Evolutionary conservation across 164 flowering plant genomes (phyloP).

Genomic region (Akebia trifoliata): DNA sequence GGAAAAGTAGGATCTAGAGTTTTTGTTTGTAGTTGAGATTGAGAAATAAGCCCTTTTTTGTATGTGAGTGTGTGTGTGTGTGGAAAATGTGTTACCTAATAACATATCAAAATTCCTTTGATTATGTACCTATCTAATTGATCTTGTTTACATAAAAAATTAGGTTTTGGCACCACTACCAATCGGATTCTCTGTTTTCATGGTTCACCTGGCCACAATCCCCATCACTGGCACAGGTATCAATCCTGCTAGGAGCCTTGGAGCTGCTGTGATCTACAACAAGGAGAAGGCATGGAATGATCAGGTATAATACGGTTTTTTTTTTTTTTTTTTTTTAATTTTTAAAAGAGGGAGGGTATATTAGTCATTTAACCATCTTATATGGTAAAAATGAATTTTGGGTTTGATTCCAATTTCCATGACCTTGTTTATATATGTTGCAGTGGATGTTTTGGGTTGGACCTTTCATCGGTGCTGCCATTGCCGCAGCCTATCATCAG

Average conservation of each 20-base stretch:
- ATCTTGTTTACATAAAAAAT: no score
- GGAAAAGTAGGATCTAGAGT: no score
- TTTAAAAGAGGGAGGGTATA: neutral
- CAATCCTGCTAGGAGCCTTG: slow-evolving; percentile 93
- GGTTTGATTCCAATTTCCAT: no score
- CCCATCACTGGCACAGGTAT: slow-evolving; percentile 93
- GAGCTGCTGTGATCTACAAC: slow-evolving; percentile 90
- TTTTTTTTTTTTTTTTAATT: neutral
- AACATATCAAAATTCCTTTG: no score
- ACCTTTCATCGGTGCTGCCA: slow-evolving; percentile 81
- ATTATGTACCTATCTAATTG: no score
- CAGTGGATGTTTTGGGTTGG: slow-evolving; percentile 99
- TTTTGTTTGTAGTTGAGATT: no score
- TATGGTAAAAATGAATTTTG: no score
- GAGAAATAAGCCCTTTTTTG: no score
- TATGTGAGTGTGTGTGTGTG: no score
- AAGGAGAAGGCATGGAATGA: slow-evolving; percentile 83
- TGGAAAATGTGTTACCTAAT: no score
- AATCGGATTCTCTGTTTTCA: slow-evolving; percentile 92
- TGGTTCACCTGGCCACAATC: slow-evolving; percentile 92
- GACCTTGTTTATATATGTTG: neutral
- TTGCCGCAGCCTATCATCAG: slow-evolving; percentile 82
- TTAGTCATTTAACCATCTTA: neutral
- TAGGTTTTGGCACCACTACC: slow-evolving; percentile 97
- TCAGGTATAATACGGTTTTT: slow-evolving; percentile 40